Base-by-base conservation (phyloP, 176 grass and related monocot species). In the Avena atlantica region DNA sequence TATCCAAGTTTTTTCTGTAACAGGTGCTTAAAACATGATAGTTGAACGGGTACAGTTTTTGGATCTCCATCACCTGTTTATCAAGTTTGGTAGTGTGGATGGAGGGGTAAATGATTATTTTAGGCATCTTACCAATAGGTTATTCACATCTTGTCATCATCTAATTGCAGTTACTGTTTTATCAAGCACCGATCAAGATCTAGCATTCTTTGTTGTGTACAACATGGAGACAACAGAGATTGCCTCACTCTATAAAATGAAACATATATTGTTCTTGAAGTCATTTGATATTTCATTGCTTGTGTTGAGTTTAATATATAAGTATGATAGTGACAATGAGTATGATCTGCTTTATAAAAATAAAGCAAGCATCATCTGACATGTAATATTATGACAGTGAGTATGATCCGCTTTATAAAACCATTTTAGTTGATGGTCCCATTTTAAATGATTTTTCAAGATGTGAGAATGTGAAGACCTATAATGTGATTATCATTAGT, bases 141-240 rank as follows among this genome's bases (percentile, higher is more conserved):
- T 71, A 42, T 90, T 83, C 75, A 81, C 86, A 81, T 49, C 36
- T 79, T 65, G 6, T 34, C 44, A 6, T 59, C 70, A 78, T 89
- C 58, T 85, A 77, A 88, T 59, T 81, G 69, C 25, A 85, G 49
- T 44, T 40, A 40, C 27, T 12, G 52, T 3, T 60, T 2, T 17
- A 53, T 68, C 48, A 74, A 88, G 56, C 48, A 86, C 92, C 72
- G 96, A 98, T 83, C 96, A 95, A 68, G 86, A 84, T 80, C 81
- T 91, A 81, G 89, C 96, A 71, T 98, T 98, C 78, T 98, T 95
- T 95, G 96, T 87, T 57, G 96, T 98, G 24, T 98, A 98, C 77
- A 98, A 98, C 93, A 98, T 98, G 96, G 96, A 98, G 71, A 98
- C 96, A 6, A 94, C 93, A 65, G 92, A 98, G 60, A 86, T 98